Evolutionary conservation across 1,284 basidiomycete species (phyloP), one percentile per base, ranked within the genome.

Genomic region (Butyriboletus appendiculatus): DNA sequence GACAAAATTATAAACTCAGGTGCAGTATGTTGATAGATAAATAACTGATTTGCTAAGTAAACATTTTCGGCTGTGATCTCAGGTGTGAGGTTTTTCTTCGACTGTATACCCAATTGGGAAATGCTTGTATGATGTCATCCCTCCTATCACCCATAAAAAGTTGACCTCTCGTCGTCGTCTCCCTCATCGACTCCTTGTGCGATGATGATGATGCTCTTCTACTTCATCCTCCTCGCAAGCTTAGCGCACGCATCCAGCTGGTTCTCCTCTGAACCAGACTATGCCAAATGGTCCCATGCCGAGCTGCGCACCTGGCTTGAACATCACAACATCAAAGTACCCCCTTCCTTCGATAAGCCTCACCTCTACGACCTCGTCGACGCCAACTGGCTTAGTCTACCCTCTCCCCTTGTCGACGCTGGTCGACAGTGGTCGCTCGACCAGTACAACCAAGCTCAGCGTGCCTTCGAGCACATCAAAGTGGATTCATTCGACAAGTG

Each of bases 251-350:
- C 65, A 0, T 62, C 68, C 33, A 58, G 53, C 52, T 72, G 69
- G 69, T 69, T 73, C 53, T 56, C 62, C 20, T 40, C 60, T 2
- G 55, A 63, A 32, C 70, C 78, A 62, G 76, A 79, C 41, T 90
- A 88, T 63, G 67, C 76, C 10, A 74, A 76, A 41, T 92, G 90
- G 90, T 82, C 85, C 26, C 69, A 76, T 26, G 69, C 77, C 20
- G 78, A 92, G 63, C 81, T 93, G 30, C 74, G 79, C 53, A 64
- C 79, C 41, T 94, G 90, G 88, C 84, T 94, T 53, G 75, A 84
- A 40, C 80, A 85, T 6, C 86, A 91, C 71, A 81, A 84, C 57
- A 77, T 94, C 61, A 75, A 80, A 12, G 70, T 83, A 12, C 84
- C 85, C 11, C 71, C 79, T 34, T 73, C 73, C 40, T 77, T 77